Percentiles rank a stretch among this genome's conserved stretches.
These are phyloP conservation scores for Fusarium coicis DNA, from an alignment of 2,329 filamentous ascomycete species.

Conservation along the genomic window DNA sequence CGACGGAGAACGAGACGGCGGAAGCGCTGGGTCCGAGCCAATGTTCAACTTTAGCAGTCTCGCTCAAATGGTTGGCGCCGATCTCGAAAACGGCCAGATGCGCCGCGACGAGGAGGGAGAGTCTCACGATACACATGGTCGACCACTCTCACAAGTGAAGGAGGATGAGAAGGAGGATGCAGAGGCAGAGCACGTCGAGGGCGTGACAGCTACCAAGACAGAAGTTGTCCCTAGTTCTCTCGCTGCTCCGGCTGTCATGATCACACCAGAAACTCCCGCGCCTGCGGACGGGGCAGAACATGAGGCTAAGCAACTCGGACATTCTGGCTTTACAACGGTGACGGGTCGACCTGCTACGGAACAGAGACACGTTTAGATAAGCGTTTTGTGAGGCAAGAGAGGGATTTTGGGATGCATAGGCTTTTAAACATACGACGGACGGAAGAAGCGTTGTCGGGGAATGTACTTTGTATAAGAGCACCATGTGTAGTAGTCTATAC, in stretches of 20 bases:
- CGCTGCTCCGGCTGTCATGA: slow-evolving; percentile 55
- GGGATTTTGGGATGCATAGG: slow-evolving; percentile 7
- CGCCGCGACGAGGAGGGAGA: slow-evolving; percentile 45
- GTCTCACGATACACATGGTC: slow-evolving; percentile 31
- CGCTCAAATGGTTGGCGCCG: slow-evolving; percentile 81
- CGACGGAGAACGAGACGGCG: slow-evolving; percentile 62
- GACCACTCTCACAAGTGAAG: slow-evolving; percentile 51
- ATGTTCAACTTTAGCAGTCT: slow-evolving; percentile 94
- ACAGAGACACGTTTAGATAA: neutral
- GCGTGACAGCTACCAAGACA: slow-evolving; percentile 2
- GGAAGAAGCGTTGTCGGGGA: slow-evolving; percentile 9
- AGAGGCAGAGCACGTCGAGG: slow-evolving; percentile 48
- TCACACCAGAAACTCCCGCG: slow-evolving; percentile 63
- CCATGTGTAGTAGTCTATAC: slow-evolving; percentile 11
- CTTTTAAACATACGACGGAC: neutral
- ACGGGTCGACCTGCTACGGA: neutral
- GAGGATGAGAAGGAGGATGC: slow-evolving; percentile 53
- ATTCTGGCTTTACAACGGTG: slow-evolving; percentile 50
- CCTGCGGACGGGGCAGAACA: slow-evolving; percentile 47
- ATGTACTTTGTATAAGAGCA: slow-evolving; percentile 43
- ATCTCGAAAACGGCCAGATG: slow-evolving; percentile 60
- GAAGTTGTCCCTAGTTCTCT: slow-evolving; percentile 2
- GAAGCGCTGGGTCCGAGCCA: slow-evolving; percentile 70
- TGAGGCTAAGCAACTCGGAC: slow-evolving; percentile 58
- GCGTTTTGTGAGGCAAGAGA: slow-evolving; percentile 42